Evolutionary conservation across 1,284 basidiomycete genomes (phyloP).

Genomic region (Leccinum ambiguum): DNA sequence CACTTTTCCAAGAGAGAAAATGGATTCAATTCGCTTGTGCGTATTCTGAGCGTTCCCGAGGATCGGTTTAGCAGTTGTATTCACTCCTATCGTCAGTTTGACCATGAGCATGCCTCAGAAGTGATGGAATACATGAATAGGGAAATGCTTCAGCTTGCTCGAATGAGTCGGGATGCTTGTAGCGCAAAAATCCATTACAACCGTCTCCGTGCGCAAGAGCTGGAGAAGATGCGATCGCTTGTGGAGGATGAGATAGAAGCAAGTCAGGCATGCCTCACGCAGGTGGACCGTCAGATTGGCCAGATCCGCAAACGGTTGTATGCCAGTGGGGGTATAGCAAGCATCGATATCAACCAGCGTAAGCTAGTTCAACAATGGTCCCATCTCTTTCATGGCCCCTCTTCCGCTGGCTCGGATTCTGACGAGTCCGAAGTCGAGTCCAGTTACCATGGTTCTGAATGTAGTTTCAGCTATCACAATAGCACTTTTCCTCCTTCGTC

Average conservation of each 20-base stretch:
- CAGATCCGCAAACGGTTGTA: not conserved
- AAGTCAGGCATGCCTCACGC: not conserved
- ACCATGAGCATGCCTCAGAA: not conserved
- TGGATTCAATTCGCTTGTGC: not conserved
- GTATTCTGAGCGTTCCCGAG: not conserved
- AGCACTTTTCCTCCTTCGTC: not conserved
- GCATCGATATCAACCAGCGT: not conserved
- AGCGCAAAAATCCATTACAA: not conserved
- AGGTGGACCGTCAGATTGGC: not conserved
- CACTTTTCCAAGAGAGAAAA: not conserved
- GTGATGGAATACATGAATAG: not conserved
- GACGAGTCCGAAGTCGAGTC: not conserved
- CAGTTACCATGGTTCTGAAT: not conserved
- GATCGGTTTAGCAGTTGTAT: not conserved
- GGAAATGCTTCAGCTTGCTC: not conserved
- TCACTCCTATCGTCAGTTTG: not conserved
- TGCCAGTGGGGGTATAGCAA: not conserved
- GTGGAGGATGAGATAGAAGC: slow-evolving; percentile 1
- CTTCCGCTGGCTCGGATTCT: not conserved
- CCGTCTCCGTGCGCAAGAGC: not conserved
- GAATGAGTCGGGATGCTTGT: not conserved
- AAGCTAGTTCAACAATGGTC: not conserved
- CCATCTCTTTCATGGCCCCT: not conserved
- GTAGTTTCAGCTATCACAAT: not conserved
- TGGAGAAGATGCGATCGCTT: not conserved